Base-by-base conservation (phyloP, 2,329 filamentous ascomycete species). In the Penicillium brevicompactum region DNA sequence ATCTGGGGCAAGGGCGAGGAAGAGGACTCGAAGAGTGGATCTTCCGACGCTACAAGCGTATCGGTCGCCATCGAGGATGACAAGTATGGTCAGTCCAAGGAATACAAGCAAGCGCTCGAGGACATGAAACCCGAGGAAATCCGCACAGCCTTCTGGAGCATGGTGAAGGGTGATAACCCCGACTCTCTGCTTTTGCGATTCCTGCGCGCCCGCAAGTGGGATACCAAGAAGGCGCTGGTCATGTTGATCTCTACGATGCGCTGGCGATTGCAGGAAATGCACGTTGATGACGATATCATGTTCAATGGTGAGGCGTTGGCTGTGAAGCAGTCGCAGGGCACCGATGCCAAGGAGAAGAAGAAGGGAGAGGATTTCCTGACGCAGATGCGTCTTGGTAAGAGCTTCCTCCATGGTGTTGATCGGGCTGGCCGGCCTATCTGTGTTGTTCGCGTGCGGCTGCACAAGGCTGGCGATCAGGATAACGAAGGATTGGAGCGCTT, bases 161-260 rank as follows among this genome's bases (percentile, higher is more conserved):
- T 97, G 91, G 85, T 93, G 55, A 99, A 97, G 79, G 88, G 94
- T 67, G 94, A 99, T 69, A 86, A 97, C 70, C 94, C 94, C 0
- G 94, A 99, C 75, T 89, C 88, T 2, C 79, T 95, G 16, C 77
- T 93, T 14, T 77, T 96, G 54, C 86, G 92, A 41, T 96, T 96
- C 74, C 79, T 96, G 53, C 83, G 92, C 49, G 92, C 92, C n/a
- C 83, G 92, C 44, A 96, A 96, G 76, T 99, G 94, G 94, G 91
- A 99, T 69, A 87, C 96, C 16, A 88, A 96, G 49, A 92, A 91
- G 71, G 94, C 94, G 4, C 81, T 97, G 24, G 84, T 96, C 62
- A 99, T 99, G 94, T 78, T 97, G 73, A 84, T 99, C 42, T 91
- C 91, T 2, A 96, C 94, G 0, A 90, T 97, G 84, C 89, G 91